Percentiles rank a stretch among this genome's conserved stretches.
These are phyloP conservation scores for Diaporthe sp. DNA, from an alignment of 2,329 filamentous ascomycete genomes.

Conservation along the genomic window DNA sequence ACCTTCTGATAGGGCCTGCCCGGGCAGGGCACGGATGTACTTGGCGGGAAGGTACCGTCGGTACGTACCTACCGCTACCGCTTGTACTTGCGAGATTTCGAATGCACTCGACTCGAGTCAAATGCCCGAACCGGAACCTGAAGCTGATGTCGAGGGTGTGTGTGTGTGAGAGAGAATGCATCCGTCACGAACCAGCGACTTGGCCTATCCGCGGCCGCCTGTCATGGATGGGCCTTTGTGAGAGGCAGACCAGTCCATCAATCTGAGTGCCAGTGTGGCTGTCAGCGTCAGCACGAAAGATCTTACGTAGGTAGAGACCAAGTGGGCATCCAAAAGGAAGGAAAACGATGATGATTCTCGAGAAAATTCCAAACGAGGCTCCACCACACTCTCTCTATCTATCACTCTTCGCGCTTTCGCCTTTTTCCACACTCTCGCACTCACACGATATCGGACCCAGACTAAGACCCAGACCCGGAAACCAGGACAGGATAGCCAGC, in stretches of 20 bases:
- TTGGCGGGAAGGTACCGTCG: background rate
- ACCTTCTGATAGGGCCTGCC: conserved; percentile 9
- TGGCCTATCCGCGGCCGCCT: conserved; percentile 26
- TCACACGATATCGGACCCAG: conserved; percentile 14
- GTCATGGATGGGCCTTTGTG: background rate
- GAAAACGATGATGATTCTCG: background rate
- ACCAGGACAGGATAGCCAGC: conserved; percentile 8
- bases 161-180: background rate
- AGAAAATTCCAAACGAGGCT: conserved; percentile 27
- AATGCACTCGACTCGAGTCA: conserved; percentile 24
- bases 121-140: conserved; percentile 20
- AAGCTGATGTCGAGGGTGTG: background rate
- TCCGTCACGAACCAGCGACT: conserved; percentile 29
- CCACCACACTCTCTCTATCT: background rate
- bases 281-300: conserved; percentile 9
- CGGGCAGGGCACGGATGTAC: conserved; percentile 10
- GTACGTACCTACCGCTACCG: background rate
- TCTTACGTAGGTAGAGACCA: background rate
- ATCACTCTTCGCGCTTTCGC: conserved; percentile 24
- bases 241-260: conserved; percentile 1
- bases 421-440: background rate
- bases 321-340: background rate
- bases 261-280: conserved; percentile 24
- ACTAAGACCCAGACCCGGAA: background rate
- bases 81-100: conserved; percentile 8